Evolutionary conservation across 2,329 filamentous ascomycete species (phyloP), one percentile per base, ranked within the genome.

Genomic region (Elsinoe perseae): DNA sequence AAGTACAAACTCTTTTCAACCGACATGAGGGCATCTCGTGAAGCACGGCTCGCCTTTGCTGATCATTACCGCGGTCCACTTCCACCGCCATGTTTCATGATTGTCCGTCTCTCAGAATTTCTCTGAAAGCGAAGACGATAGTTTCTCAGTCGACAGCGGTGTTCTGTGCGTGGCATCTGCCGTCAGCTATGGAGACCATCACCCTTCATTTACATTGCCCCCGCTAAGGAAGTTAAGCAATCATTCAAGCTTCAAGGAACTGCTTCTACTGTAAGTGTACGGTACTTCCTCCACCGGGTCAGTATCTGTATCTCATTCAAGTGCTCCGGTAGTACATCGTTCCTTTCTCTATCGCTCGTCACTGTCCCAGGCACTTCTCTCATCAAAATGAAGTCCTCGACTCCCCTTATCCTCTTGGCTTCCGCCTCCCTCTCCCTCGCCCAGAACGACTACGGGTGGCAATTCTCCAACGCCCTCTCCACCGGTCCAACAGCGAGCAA

Each of bases 401-500:
- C 23, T 9, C 23, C 43, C 12, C 1, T 48, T 23, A 9, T 18
- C 25, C 43, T 48, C 3, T 23, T 48, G 3, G 14, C 43, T 10
- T n/a, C 25, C 16, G 21, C 43, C 18, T 30, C 25, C 12, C 43
- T 48, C 2, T 9, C 43, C 3, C 23, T 48, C 23, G 43, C 25
- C 1, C 21, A n/a, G 21, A 21, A n/a, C 23, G 43, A 48, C 43
- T 48, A 48, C 14, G 43, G 43, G 20, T 48, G 43, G 43, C 43
- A 48, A 30, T 48, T 48, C 43, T 48, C 43, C 9, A 48, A 48
- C n/a, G 43, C 43, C 43, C 25, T 48, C 23, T 48, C 43, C 21
- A 48, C 43, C 43, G 43, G 43, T 9, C 43, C 43, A 6, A 48
- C 43, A 25, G 56, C 56, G 20, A 55, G 48, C 25, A 50, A 67